A percentile compares a stretch with the other conserved stretches of the same genome.
Evolutionary conservation across 345 rosid species (phyloP).

Genomic region (Chamaenerion angustifolium): DNA sequence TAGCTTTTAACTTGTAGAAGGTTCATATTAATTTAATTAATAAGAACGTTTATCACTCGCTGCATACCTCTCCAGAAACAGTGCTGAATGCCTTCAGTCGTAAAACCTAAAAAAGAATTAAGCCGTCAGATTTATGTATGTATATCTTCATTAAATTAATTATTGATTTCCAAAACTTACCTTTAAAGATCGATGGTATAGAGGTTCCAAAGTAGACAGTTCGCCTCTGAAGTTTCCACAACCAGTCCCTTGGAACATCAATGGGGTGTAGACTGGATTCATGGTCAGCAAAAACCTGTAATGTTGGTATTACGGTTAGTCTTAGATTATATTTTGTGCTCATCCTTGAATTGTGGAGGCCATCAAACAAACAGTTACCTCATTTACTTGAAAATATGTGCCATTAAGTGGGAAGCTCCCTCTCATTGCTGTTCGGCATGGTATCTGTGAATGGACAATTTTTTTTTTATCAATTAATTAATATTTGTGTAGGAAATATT

Average conservation of each 20-base stretch:
- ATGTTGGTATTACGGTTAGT: neutral
- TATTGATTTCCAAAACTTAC: constrained; percentile 18
- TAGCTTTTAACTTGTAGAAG: no score
- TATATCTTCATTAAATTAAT: constrained; percentile 2
- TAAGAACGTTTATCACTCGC: constrained; percentile 4
- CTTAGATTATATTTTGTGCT: neutral
- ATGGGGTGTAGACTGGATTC: constrained; percentile 67
- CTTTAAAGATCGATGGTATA: constrained; percentile 78
- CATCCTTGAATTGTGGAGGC: neutral
- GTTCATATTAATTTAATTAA: no score
- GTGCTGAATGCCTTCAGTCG: constrained; percentile 70
- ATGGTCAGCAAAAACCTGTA: constrained; percentile 90
- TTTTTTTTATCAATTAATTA: neutral
- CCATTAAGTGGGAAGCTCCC: constrained; percentile 97
- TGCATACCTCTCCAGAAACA: constrained; percentile 90
- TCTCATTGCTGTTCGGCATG: constrained; percentile 92
- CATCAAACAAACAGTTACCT: constrained; percentile 23
- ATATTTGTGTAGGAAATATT: neutral
- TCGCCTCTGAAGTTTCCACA: constrained; percentile 74
- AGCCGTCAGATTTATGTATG: neutral
- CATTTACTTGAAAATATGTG: constrained; percentile 92
- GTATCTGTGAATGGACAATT: constrained; percentile 35
- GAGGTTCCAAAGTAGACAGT: constrained; percentile 90
- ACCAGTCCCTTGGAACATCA: constrained; percentile 57
- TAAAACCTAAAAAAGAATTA: constrained; percentile 35